Evolutionary conservation across 2,329 filamentous ascomycete genomes (phyloP).

Genomic region (Fusarium continuum): DNA sequence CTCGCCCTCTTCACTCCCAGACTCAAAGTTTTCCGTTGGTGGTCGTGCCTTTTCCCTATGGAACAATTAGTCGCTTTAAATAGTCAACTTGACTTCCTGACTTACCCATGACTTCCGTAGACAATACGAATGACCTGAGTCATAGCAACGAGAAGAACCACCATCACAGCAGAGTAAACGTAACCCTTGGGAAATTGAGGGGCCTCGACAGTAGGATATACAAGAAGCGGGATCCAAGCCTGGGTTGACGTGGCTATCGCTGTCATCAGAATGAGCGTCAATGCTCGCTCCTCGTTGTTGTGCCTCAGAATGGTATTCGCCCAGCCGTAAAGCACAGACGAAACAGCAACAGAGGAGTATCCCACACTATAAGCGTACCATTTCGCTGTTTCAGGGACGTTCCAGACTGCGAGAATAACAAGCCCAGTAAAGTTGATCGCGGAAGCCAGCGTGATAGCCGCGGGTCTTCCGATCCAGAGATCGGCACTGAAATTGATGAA

Average conservation of each 20-base stretch:
- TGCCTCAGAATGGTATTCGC: conserved; percentile 26
- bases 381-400: conserved; percentile 28
- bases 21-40: neutral
- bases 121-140: neutral
- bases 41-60: neutral
- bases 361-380: conserved; percentile 33
- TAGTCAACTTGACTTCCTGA: neutral
- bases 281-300: conserved; percentile 26
- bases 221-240: conserved; percentile 29
- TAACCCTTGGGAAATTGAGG: conserved; percentile 9
- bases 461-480: conserved; percentile 27
- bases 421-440: conserved; percentile 27
- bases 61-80: neutral
- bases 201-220: conserved; percentile 27
- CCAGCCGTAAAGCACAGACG: conserved; percentile 32
- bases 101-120: neutral
- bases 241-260: conserved; percentile 26
- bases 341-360: conserved; percentile 28
- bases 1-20: neutral
- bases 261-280: conserved; percentile 32
- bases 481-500: conserved; percentile 40
- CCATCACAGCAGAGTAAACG: neutral
- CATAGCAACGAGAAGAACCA: neutral
- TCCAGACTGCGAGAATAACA: conserved; percentile 26
- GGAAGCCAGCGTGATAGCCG: conserved; percentile 28